Conservation (phyloP, 2,329 filamentous ascomycete genomes). For the Aspergillus proliferans region DNA sequence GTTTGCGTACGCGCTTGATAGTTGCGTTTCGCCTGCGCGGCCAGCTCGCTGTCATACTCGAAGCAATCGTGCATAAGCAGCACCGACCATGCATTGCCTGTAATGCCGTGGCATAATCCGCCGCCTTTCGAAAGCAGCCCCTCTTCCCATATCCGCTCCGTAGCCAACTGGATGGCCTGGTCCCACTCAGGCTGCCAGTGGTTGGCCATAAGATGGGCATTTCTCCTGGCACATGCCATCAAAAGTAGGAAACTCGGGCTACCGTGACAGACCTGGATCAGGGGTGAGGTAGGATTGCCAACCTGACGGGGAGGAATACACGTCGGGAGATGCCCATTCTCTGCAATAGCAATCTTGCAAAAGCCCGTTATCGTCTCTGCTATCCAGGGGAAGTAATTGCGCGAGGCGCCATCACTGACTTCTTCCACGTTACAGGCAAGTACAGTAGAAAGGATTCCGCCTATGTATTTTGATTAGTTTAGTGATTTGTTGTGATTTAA, state of each 20-base stretch:
- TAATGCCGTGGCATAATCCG: constrained; percentile 36
- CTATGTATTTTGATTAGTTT: constrained; percentile 12
- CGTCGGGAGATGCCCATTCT: constrained; percentile 35
- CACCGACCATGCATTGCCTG: constrained; percentile 37
- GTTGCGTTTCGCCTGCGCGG: constrained; percentile 15
- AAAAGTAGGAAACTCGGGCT: constrained; percentile 33
- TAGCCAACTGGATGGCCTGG: constrained; percentile 25
- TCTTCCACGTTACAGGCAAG: constrained; percentile 30
- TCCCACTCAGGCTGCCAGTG: constrained; percentile 37
- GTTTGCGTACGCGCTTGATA: constrained; percentile 14
- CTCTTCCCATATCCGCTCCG: constrained; percentile 35
- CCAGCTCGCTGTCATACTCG: constrained; percentile 23
- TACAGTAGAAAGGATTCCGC: constrained; percentile 32
- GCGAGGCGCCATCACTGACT: constrained; percentile 13
- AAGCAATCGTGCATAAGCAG: constrained; percentile 32
- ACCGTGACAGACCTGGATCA: constrained; percentile 40
- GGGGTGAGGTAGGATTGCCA: constrained; percentile 17
- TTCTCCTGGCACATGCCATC: constrained; percentile 27
- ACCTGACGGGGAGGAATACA: constrained; percentile 25
- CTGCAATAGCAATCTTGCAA: constrained; percentile 28
- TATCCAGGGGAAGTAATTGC: constrained; percentile 25
- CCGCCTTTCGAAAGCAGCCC: constrained; percentile 38
- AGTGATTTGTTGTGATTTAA: neutral
- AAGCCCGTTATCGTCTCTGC: constrained; percentile 32
- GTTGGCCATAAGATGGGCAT: constrained; percentile 15